Conservation (phyloP, 805 yeast species). For the Trichomonascus vanleenenianus region DNA sequence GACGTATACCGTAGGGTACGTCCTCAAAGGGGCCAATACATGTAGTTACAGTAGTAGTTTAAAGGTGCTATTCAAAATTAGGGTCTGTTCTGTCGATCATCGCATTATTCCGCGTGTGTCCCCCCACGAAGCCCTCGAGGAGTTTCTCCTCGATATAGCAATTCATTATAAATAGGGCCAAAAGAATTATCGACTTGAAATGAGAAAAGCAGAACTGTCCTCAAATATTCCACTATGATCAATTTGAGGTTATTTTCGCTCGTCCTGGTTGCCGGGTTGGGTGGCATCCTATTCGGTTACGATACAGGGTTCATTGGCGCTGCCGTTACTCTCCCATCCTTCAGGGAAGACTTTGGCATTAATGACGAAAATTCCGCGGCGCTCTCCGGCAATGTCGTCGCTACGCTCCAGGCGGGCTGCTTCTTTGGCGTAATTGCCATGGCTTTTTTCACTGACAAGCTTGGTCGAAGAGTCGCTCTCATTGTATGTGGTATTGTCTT, state of each 20-base stretch:
- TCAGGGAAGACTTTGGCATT: constrained; percentile 45
- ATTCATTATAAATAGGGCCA: too few relatives aligned
- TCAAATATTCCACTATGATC: neutral
- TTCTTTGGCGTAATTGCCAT: constrained; percentile 47
- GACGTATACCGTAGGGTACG: too few relatives aligned
- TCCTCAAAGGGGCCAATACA: too few relatives aligned
- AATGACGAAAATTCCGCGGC: constrained; percentile 33
- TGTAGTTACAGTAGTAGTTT: too few relatives aligned
- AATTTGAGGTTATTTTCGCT: constrained; percentile 2
- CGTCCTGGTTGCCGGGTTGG: constrained; percentile 61
- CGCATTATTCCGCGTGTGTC: too few relatives aligned
- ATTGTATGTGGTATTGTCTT: constrained; percentile 47
- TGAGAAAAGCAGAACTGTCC: too few relatives aligned
- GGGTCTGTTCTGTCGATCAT: too few relatives aligned
- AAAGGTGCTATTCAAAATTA: too few relatives aligned
- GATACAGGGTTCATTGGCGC: constrained; percentile 85
- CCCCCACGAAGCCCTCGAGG: too few relatives aligned
- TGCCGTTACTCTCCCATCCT: constrained; percentile 66
- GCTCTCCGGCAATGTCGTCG: constrained; percentile 65
- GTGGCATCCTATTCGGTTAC: constrained; percentile 84
- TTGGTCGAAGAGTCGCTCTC: constrained; percentile 65
- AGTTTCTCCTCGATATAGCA: neutral
- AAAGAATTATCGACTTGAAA: too few relatives aligned
- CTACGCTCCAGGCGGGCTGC: constrained; percentile 76
- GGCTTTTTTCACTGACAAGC: constrained; percentile 57